Evolutionary conservation across 352 stramenopile species (phyloP).

Genomic region (Phytopythium cucurbitacearum): DNA sequence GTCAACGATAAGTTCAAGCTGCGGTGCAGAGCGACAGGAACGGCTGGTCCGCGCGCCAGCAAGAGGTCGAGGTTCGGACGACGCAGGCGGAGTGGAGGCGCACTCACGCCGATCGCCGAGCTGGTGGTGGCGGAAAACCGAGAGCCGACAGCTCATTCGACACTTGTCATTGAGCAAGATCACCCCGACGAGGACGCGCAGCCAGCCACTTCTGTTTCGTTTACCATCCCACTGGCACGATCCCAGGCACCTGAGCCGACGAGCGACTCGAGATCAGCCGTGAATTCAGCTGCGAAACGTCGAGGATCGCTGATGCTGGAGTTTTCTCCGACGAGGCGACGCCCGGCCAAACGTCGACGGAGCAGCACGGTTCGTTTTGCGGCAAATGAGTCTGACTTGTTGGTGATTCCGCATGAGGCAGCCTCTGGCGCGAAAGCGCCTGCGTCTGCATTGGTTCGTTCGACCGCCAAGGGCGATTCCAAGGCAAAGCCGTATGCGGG

Average conservation of each 20-base stretch:
- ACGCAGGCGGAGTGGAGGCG: background rate
- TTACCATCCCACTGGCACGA: too few species aligned
- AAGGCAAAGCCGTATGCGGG: slow-evolving; percentile 25
- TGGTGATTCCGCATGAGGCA: too few species aligned
- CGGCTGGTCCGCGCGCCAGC: slow-evolving; percentile 14
- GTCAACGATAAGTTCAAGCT: slow-evolving; percentile 61
- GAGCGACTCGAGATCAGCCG: too few species aligned
- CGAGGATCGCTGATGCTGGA: slow-evolving; percentile 31
- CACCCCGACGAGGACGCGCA: too few species aligned
- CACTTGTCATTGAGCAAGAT: too few species aligned
- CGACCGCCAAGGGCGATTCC: background rate
- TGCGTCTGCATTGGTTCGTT: too few species aligned
- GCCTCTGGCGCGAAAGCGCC: too few species aligned
- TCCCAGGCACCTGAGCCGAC: too few species aligned
- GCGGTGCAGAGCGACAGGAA: slow-evolving; percentile 39
- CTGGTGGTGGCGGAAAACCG: slow-evolving; percentile 1
- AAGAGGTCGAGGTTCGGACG: slow-evolving; percentile 23
- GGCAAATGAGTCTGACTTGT: background rate
- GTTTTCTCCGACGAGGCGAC: slow-evolving; percentile 27
- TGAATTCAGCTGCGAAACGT: slow-evolving; percentile 17
- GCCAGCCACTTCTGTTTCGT: too few species aligned
- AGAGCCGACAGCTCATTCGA: background rate
- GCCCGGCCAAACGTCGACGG: slow-evolving; percentile 3
- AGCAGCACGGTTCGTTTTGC: background rate
- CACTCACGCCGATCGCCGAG: slow-evolving; percentile 2